Base-by-base conservation (phyloP, 2,329 filamentous ascomycete species). In the Pestalotiopsis sp. region DNA sequence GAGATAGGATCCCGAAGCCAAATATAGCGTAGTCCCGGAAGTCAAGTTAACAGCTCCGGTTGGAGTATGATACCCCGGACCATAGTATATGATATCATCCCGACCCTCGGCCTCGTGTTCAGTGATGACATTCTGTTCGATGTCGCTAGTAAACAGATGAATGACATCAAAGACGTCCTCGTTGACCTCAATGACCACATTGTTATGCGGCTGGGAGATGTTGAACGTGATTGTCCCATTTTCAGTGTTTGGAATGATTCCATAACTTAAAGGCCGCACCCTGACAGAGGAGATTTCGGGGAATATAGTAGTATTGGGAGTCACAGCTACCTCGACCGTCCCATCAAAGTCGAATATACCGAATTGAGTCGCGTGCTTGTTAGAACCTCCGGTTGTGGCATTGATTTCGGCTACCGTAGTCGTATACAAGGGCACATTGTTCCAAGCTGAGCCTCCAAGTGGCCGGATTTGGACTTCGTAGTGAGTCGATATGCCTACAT, bases 141-240 rank as follows among this genome's bases (percentile, higher is more conserved):
- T 70, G 7, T 66, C 20, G 67, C 76, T 77, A 38, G 69, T 71
- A 11, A 75, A 68, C 11, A 77, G 41, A 63, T 78, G 76, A 13
- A 78, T 60, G 23, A 70, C 72, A 52, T 77, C 68, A 68, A 73
- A 78, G 14, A 75, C 74, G 62, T 77, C 70, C 7, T 63, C 72
- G 62, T 78, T 77, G 39, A 78, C 66, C 59, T 78, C 68, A 11
- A 75, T 23, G 3, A 75, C 68, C 20, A 75, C 13, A 66, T 75
- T 73, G 2, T 65, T 52, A 20, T 52, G 20, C 23, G 62, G 62
- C n/a, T 52, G 68, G 20, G 72, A 67, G 9, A 74, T 67, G 5
- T 62, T 69, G 58, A 73, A 70, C 7, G 58, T 68, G 38, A 73
- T 58, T 12, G 63, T 70, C 20, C 67, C 69, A 39, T 63, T 60